phyloP scores from a whole-genome alignment of 2,329 filamentous ascomycete genomes.

The Aciculosporium take region DNA sequence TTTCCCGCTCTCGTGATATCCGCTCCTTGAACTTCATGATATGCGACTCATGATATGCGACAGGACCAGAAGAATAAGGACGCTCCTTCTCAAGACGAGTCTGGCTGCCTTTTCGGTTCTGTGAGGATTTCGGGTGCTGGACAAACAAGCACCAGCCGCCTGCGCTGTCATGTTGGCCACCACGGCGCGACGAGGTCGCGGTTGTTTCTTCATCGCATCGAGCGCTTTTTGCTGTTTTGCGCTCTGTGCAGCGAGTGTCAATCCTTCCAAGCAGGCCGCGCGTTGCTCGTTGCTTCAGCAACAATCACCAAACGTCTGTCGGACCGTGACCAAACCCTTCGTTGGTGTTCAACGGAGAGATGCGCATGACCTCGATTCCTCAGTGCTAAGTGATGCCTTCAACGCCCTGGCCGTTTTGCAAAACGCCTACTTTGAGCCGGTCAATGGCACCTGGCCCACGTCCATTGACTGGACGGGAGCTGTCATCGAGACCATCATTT shows the following conservation, averaged over 20 bases:
- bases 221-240: neutral
- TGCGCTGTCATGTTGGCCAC: neutral
- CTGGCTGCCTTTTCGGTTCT: neutral
- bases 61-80: neutral
- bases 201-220: neutral
- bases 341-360: neutral
- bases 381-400: conserved; percentile 35
- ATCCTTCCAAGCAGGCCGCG: neutral
- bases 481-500: conserved; percentile 66
- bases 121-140: neutral
- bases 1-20: no score
- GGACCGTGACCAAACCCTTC: neutral
- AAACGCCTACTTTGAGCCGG: conserved; percentile 58
- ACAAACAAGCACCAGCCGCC: neutral
- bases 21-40: neutral
- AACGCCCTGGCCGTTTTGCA: conserved; percentile 64
- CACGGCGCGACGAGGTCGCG: neutral
- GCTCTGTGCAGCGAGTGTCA: neutral
- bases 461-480: conserved; percentile 92
- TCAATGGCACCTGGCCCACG: conserved; percentile 68
- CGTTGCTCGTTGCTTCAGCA: conserved; percentile 3
- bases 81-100: neutral
- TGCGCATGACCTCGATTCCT: neutral
- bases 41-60: no score
- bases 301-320: neutral